A percentile compares a stretch with the other conserved stretches of the same genome.
phyloP scores from a whole-genome alignment of 768 basidiomycete species.

The Naganishia onofrii region DNA sequence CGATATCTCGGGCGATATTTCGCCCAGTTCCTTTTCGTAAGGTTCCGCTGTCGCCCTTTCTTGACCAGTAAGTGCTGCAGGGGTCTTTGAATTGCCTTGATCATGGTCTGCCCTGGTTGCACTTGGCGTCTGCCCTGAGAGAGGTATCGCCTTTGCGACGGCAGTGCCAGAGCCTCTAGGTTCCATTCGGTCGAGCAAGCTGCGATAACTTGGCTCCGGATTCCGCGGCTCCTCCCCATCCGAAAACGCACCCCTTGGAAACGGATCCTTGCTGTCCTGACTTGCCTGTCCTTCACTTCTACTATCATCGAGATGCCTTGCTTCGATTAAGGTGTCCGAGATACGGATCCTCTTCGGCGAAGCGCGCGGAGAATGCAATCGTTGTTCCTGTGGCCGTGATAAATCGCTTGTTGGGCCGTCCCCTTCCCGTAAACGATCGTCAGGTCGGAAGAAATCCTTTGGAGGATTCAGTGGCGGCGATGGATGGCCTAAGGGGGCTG shows the following conservation, averaged over 20 bases:
- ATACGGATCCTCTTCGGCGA: not conserved
- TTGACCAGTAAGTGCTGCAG: not conserved
- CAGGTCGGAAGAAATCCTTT: slow-evolving; percentile 3
- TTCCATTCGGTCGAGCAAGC: slow-evolving; percentile 12
- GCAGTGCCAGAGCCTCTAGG: not conserved
- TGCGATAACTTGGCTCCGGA: not conserved
- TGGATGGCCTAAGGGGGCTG: not conserved
- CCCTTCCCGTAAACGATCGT: not conserved
- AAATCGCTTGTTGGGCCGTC: not conserved
- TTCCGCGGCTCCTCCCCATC: not conserved
- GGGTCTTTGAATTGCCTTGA: not conserved
- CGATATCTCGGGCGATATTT: slow-evolving; percentile 7
- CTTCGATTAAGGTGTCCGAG: not conserved
- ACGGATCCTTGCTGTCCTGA: not conserved
- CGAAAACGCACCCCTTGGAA: not conserved
- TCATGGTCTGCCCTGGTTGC: not conserved
- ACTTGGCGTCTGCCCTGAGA: not conserved
- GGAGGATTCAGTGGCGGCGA: not conserved
- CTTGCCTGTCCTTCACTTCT: slow-evolving; percentile 5
- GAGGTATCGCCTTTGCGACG: not conserved
- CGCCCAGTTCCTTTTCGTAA: slow-evolving; percentile 19
- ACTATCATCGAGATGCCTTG: not conserved
- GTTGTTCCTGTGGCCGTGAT: not conserved
- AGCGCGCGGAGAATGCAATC: not conserved
- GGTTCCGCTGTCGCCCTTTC: not conserved